Conservation (phyloP, 495 filamentous ascomycete genomes). For the Cladorrhinum samala region DNA sequence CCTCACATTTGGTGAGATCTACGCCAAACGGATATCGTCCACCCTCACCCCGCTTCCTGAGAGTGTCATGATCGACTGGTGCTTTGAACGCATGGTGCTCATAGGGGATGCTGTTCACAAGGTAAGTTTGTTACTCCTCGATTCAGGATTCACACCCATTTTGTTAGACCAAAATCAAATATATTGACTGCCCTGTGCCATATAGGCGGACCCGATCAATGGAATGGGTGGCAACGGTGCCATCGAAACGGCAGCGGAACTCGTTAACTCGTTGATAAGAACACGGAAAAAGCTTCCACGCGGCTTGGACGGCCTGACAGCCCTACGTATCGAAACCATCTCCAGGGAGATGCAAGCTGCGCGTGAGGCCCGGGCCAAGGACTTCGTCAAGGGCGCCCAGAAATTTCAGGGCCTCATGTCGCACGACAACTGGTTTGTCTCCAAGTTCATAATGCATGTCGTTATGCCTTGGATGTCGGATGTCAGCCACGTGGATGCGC, state of each 20-base stretch:
- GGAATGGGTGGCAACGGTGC: conserved; percentile 37
- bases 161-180: no score
- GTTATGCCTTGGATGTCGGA: conserved; percentile 2
- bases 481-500: background rate
- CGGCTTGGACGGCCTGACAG: conserved; percentile 2
- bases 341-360: conserved; percentile 7
- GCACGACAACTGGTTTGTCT: conserved; percentile 2
- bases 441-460: background rate
- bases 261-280: conserved; percentile 25
- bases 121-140: no score
- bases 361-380: conserved; percentile 2
- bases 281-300: background rate
- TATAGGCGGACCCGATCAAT: no score
- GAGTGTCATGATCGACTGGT: no score
- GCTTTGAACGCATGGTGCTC: no score
- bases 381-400: conserved; percentile 4
- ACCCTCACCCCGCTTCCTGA: no score
- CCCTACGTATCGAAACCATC: conserved; percentile 4
- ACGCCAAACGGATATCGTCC: no score
- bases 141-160: no score
- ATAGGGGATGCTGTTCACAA: no score
- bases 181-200: no score
- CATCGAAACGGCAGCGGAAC: conserved; percentile 34
- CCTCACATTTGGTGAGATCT: no score
- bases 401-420: conserved; percentile 1